Evolutionary conservation across 2,329 filamentous ascomycete genomes (phyloP), one percentile per base, ranked within the genome.

Genomic region (Tolypocladium nubicola): DNA sequence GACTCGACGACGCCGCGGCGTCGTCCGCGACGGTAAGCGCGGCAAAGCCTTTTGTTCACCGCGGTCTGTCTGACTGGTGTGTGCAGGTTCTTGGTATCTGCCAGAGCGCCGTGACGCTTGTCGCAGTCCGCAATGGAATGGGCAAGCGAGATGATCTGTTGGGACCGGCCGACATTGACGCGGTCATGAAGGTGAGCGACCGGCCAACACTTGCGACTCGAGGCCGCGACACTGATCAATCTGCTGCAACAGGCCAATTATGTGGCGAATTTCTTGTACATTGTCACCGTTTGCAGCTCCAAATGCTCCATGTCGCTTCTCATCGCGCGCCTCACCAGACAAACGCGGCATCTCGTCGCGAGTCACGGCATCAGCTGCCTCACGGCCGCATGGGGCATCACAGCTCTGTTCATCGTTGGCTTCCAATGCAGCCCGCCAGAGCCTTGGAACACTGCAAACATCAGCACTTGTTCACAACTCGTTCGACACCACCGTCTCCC

Each of bases 271-370:
- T 40, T 62, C n/a, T 21, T 61, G 33, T 62, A 62, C 45, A 60
- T 62, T 4, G 21, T 60, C 14, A 59, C 59, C 1, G 56, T 62
- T 21, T 61, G 61, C 55, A 39, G 49, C 30, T 57, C 61, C 10
- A 62, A 62, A 49, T 56, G 59, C 52, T 58, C 59, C 56, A 62
- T 62, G 61, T 60, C 57, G 13, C 55, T 62, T 11, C 53, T 62
- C 26, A 61, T 62, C 16, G 47, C 59, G 1, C 55, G 61, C 35
- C 59, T 62, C 14, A 59, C 57, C 5, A 53, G 58, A 33, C 49
- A 62, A 14, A 58, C 52, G n/a, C 56, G 57, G 21, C 58, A 61
- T 19, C 45, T 59, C 10, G 37, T 61, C 3, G 56, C 52, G 2
- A 62, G 56, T 19, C 54, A 59, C 41, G 53, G 43, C 11, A 53